A percentile compares a stretch with the other conserved stretches of the same genome.
Evolutionary conservation across 1,284 basidiomycete genomes (phyloP).

Genomic region (Cutaneotrichosporon arboriforme): DNA sequence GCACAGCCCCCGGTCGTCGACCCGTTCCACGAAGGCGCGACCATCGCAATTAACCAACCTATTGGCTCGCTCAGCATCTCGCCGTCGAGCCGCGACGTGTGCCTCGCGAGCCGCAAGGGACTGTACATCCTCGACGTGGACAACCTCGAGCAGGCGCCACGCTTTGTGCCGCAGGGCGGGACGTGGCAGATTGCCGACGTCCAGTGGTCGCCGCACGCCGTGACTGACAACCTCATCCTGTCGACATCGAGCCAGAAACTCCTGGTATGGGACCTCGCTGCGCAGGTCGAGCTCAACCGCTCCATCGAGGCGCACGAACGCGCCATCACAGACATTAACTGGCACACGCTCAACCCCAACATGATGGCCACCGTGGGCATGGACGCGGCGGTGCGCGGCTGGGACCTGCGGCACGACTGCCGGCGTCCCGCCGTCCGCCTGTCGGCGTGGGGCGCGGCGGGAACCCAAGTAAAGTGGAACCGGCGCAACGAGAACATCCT

Average conservation of each 20-base stretch:
- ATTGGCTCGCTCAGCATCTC: slow-evolving; percentile 51
- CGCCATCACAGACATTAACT: slow-evolving; percentile 93
- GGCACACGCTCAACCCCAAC: slow-evolving; percentile 79
- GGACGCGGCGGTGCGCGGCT: slow-evolving; percentile 55
- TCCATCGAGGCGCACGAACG: slow-evolving; percentile 79
- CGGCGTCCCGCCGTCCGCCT: slow-evolving; percentile 46
- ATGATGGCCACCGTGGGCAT: slow-evolving; percentile 51
- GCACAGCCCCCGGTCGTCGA: slow-evolving; percentile 14
- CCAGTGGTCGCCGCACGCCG: slow-evolving; percentile 92
- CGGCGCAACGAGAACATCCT: slow-evolving; percentile 74
- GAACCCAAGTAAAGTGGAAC: slow-evolving; percentile 94
- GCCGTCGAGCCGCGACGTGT: slow-evolving; percentile 48
- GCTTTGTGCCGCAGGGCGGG: slow-evolving; percentile 90
- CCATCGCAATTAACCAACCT: slow-evolving; percentile 48
- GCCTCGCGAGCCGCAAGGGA: slow-evolving; percentile 67
- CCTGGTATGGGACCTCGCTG: slow-evolving; percentile 85
- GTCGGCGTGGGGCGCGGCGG: slow-evolving; percentile 47
- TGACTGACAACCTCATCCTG: slow-evolving; percentile 80
- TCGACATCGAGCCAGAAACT: slow-evolving; percentile 94
- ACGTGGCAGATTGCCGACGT: slow-evolving; percentile 92
- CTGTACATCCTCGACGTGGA: slow-evolving; percentile 95
- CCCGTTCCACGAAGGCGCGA: slow-evolving; percentile 39
- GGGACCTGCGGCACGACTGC: slow-evolving; percentile 61
- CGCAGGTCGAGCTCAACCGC: slow-evolving; percentile 65
- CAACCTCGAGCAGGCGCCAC: slow-evolving; percentile 75